Evolutionary conservation across 768 basidiomycete species (phyloP).

Genomic region (Podaxis rugospora): DNA sequence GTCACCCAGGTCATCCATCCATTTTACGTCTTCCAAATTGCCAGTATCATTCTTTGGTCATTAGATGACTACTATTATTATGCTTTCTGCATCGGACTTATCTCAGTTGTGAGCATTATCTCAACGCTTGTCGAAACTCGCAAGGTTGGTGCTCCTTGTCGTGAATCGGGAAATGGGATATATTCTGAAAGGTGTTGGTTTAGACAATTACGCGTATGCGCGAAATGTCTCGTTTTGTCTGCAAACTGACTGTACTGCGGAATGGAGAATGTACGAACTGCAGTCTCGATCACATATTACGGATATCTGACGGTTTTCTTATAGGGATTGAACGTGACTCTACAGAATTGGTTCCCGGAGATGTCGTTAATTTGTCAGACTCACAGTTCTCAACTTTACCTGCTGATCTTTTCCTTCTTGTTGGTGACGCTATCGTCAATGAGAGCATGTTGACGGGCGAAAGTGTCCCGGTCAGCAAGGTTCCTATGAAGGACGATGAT

Average conservation of each 20-base stretch:
- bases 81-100: constrained; percentile 93
- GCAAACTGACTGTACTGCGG: constrained; percentile 64
- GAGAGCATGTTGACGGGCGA: constrained; percentile 99
- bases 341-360: constrained; percentile 81
- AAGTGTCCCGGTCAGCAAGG: constrained; percentile 94
- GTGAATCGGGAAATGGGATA: constrained; percentile 8
- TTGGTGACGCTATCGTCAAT: constrained; percentile 96
- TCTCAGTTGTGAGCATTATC: constrained; percentile 77
- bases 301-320: neutral
- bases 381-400: constrained; percentile 73
- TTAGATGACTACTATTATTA: constrained; percentile 97
- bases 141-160: constrained; percentile 48
- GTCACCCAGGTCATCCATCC: constrained; percentile 77
- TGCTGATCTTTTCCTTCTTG: constrained; percentile 87
- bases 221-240: constrained; percentile 91
- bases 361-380: constrained; percentile 85
- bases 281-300: neutral
- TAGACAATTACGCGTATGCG: constrained; percentile 92
- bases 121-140: constrained; percentile 91
- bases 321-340: constrained; percentile 75
- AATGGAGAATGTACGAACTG: constrained; percentile 64
- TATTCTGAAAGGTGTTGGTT: neutral
- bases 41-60: constrained; percentile 91
- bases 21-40: constrained; percentile 98
- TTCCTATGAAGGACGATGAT: constrained; percentile 76